Conservation (phyloP, 768 basidiomycete genomes). For the Crassisporium funariophilum region DNA sequence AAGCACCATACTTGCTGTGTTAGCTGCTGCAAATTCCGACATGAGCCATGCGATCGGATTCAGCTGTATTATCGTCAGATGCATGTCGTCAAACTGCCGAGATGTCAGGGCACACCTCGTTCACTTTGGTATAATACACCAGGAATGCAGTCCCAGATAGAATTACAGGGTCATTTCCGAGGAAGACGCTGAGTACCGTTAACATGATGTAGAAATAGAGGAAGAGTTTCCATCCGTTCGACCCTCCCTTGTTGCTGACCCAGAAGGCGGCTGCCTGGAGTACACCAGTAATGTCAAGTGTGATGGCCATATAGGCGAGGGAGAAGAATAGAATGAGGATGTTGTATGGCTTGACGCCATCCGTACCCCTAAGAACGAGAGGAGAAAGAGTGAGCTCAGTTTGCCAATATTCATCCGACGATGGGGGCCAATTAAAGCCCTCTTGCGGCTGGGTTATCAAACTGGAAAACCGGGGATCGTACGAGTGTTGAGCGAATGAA, state of each 20-base stretch:
- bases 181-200: constrained; percentile 68
- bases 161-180: constrained; percentile 94
- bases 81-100: neutral
- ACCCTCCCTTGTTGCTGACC: constrained; percentile 81
- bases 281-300: constrained; percentile 87
- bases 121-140: constrained; percentile 76
- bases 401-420: no score
- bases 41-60: constrained; percentile 60
- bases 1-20: constrained; percentile 72
- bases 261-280: constrained; percentile 86
- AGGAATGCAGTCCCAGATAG: constrained; percentile 84
- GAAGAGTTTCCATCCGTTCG: constrained; percentile 70
- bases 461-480: no score
- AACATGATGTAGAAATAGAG: constrained; percentile 85
- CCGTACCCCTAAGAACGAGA: constrained; percentile 25
- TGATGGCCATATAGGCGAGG: constrained; percentile 90
- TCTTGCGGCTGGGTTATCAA: no score
- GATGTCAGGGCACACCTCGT: constrained; percentile 31
- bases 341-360: constrained; percentile 86
- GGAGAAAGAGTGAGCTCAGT: no score
- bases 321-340: constrained; percentile 93
- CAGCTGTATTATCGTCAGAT: constrained; percentile 22
- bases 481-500: no score
- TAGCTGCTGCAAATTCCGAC: constrained; percentile 68
- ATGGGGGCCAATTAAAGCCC: no score